Evolutionary conservation across 352 stramenopile genomes (phyloP), one percentile per base, ranked within the genome.

Genomic region (Lagenidium sp.): DNA sequence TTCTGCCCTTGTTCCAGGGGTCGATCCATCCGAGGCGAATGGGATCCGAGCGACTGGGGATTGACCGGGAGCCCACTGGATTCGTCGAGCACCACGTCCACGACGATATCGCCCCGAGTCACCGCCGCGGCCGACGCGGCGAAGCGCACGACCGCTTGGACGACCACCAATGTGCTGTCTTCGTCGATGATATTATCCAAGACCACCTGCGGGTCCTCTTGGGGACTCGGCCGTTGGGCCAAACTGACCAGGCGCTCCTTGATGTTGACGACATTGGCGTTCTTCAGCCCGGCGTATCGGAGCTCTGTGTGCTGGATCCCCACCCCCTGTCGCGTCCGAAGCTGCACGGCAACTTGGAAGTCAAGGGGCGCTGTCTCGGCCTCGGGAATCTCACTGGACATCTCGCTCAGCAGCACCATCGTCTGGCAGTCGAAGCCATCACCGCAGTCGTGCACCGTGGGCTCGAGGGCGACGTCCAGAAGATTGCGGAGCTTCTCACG

Each of bases 71-170:
- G 32, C 23, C 48, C 47, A 4, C 36, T 35, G 16, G 23, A 49
- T 60, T 92, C 75, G 28, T 81, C 63, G 35, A 88, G 74, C 8
- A 88, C 28, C 4, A 88, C 51, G 50, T 89, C 74, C 25, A 92
- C 45, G 38, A 64, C 49, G 18, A 89, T 63, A 32, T 88, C 75
- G 1, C 59, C 58, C 3, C 51, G 47, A 10, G 59, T 15, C 23
- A 83, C 68, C 16, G 50, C 53, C 1, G 44, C 37, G 1, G 29
- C 12, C 13, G 1, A 48, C 25, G 53, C 41, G 36, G 81, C 63
- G 15, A 57, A 57, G 19, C 77, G 56, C 21, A 85, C 48, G 42
- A 78, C 80, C 15, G 71, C 68, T 42, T 90, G 80, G 6, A 93
- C 63, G 12, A 93, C 63, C 15, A 88, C 42, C 11, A 88, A 26